phyloP scores from a whole-genome alignment of 1,139 yeast species.

The Geotrichum citri-aurantii region DNA sequence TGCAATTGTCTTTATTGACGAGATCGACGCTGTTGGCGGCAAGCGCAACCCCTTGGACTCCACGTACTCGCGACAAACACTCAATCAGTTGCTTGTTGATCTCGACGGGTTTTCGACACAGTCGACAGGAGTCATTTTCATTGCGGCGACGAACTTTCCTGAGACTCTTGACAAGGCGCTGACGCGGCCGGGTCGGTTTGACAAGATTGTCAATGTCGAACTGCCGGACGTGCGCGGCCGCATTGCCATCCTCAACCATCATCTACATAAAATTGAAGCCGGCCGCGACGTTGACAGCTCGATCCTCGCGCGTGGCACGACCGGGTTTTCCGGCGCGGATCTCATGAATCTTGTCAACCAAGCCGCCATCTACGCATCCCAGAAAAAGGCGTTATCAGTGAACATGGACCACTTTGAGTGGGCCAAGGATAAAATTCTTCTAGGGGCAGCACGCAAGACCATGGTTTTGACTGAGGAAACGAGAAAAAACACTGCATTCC shows the following conservation, averaged over 20 bases:
- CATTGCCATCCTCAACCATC: slow-evolving; percentile 83
- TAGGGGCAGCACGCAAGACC: slow-evolving; percentile 98
- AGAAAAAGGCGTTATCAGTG: slow-evolving; percentile 82
- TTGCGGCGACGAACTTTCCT: slow-evolving; percentile 98
- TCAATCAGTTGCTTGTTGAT: slow-evolving; percentile 91
- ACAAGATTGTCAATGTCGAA: slow-evolving; percentile 89
- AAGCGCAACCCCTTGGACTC: slow-evolving; percentile 96
- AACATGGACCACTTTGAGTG: slow-evolving; percentile 92
- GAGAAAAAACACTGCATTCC: slow-evolving; percentile 89
- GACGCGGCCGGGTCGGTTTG: slow-evolving; percentile 97
- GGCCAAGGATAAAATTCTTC: slow-evolving; percentile 96
- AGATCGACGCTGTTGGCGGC: slow-evolving; percentile 96
- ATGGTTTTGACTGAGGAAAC: slow-evolving; percentile 97
- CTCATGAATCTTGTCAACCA: slow-evolving; percentile 91
- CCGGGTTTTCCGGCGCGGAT: slow-evolving; percentile 97
- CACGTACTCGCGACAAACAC: slow-evolving; percentile 94
- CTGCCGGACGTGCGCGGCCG: slow-evolving; percentile 98
- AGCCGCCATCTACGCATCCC: slow-evolving; percentile 97
- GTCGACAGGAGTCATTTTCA: slow-evolving; percentile 85
- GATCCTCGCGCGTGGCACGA: slow-evolving; percentile 91
- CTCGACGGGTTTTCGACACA: slow-evolving; percentile 95
- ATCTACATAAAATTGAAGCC: slow-evolving; percentile 83
- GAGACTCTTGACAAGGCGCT: slow-evolving; percentile 93
- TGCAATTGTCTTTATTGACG: slow-evolving; percentile 93
- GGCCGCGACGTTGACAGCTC: slow-evolving; percentile 81